These are phyloP conservation scores for Jackrogersella minutella DNA, from an alignment of 495 filamentous ascomycete genomes.

Conservation along the genomic window DNA sequence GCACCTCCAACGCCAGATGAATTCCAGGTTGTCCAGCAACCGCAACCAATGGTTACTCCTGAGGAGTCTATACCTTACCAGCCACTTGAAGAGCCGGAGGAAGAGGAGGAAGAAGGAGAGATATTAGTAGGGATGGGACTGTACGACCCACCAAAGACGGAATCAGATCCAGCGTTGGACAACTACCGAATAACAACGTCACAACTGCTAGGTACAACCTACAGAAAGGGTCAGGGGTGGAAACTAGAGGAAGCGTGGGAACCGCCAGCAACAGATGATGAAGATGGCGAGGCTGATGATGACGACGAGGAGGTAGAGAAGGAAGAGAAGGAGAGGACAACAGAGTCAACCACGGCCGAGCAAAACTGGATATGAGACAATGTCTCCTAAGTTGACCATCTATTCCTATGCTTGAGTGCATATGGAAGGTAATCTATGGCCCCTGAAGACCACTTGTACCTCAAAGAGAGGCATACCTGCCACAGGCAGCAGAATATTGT, in stretches of 20 bases:
- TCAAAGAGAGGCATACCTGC: conserved; percentile 8
- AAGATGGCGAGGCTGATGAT: conserved; percentile 62
- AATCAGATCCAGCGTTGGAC: conserved; percentile 50
- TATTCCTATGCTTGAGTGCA: neutral
- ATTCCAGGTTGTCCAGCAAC: conserved; percentile 60
- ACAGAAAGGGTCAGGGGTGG: conserved; percentile 70
- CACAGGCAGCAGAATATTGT: conserved; percentile 3
- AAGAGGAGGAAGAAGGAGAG: conserved; percentile 62
- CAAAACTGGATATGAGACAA: conserved; percentile 39
- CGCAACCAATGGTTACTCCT: conserved; percentile 50
- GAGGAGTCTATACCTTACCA: conserved; percentile 58
- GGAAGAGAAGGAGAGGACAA: conserved; percentile 34
- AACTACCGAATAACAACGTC: conserved; percentile 60
- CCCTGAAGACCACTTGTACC: conserved; percentile 16
- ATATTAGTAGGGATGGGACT: conserved; percentile 85
- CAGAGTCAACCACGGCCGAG: conserved; percentile 40
- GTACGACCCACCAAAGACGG: conserved; percentile 69
- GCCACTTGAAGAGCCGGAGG: conserved; percentile 50
- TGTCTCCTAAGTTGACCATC: conserved; percentile 4
- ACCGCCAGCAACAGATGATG: conserved; percentile 68
- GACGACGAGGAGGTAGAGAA: conserved; percentile 48
- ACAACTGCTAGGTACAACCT: conserved; percentile 54
- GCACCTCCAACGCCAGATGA: conserved; percentile 70
- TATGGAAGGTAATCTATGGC: conserved; percentile 6
- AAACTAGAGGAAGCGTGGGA: conserved; percentile 87